Percentiles rank a stretch among this genome's conserved stretches.
phyloP scores from a whole-genome alignment of 2,329 filamentous ascomycete species.

The Lachnellula cervina region DNA sequence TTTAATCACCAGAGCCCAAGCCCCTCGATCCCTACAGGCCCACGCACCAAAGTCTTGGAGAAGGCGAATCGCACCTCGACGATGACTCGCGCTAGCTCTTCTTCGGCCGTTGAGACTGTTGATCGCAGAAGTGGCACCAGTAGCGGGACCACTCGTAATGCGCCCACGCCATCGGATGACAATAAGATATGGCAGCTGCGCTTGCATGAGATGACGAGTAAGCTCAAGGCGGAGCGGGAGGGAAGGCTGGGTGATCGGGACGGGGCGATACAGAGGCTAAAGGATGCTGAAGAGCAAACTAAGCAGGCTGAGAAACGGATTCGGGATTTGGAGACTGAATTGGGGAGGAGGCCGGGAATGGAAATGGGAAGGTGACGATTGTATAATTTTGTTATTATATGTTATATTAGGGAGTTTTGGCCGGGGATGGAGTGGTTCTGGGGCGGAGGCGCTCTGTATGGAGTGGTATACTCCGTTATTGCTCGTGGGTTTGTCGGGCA shows the following conservation, averaged over 20 bases:
- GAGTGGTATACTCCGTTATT: too few relatives aligned
- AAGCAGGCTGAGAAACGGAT: slow-evolving; percentile 61
- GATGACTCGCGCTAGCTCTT: slow-evolving; percentile 50
- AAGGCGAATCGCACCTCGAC: slow-evolving; percentile 32
- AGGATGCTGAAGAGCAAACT: slow-evolving; percentile 56
- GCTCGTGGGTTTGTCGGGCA: too few relatives aligned
- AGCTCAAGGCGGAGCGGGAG: slow-evolving; percentile 86
- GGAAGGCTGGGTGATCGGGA: slow-evolving; percentile 77
- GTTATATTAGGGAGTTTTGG: too few relatives aligned
- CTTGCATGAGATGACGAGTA: slow-evolving; percentile 78
- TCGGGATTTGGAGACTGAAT: background rate
- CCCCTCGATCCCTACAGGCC: slow-evolving; percentile 32
- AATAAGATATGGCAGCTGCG: slow-evolving; percentile 69
- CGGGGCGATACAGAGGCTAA: slow-evolving; percentile 74
- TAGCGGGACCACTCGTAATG: background rate
- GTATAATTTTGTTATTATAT: too few relatives aligned
- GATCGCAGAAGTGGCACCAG: slow-evolving; percentile 43
- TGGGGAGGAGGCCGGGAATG: background rate
- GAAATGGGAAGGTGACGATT: background rate
- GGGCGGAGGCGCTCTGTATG: too few relatives aligned
- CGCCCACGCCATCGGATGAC: slow-evolving; percentile 10
- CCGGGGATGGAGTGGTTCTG: too few relatives aligned
- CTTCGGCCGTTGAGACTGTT: slow-evolving; percentile 31
- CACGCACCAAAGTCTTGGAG: slow-evolving; percentile 23
- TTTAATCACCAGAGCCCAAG: slow-evolving; percentile 36